phyloP scores from a whole-genome alignment of 179 eudicot genomes.

The Drosera spatulata region DNA sequence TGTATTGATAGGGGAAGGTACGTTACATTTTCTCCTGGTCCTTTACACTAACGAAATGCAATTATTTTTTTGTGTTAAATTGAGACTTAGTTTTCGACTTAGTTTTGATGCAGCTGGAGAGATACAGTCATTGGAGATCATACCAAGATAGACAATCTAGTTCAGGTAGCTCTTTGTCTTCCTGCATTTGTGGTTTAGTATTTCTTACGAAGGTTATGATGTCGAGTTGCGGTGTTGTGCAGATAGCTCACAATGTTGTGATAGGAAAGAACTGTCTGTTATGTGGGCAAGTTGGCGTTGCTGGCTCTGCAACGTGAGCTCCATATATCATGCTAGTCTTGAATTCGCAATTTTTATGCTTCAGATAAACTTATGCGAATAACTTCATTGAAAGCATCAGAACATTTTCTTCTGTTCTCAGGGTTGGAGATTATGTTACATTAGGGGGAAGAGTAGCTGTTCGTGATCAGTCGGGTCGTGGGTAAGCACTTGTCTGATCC shows the following conservation, averaged over 20 bases:
- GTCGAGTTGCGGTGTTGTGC: constrained; percentile 10
- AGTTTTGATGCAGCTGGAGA: constrained; percentile 67
- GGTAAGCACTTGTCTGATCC: constrained; percentile 25
- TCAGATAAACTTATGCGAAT: background rate
- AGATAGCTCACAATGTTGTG: constrained; percentile 88
- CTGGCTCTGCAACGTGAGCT: constrained; percentile 82
- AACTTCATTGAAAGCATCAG: background rate
- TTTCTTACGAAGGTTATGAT: background rate
- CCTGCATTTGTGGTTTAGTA: constrained; percentile 2
- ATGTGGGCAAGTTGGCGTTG: constrained; percentile 94
- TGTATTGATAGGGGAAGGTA: constrained; percentile 98
- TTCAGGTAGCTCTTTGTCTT: constrained; percentile 49
- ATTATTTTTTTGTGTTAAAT: background rate
- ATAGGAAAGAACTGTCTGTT: constrained; percentile 67
- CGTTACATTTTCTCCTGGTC: constrained; percentile 1
- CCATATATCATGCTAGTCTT: background rate
- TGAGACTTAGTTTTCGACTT: constrained; percentile 1
- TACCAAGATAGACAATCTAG: constrained; percentile 89
- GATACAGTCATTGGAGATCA: constrained; percentile 76
- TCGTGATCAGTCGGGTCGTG: constrained; percentile 69
- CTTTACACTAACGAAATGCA: background rate
- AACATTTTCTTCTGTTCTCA: constrained; percentile 11
- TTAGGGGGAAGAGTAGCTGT: constrained; percentile 89
- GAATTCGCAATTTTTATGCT: background rate
- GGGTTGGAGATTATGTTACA: constrained; percentile 75